Percentiles rank a stretch among this genome's conserved stretches.
Evolutionary conservation across 2,329 filamentous ascomycete species (phyloP).

Genomic region (Hypocrella siamensis): DNA sequence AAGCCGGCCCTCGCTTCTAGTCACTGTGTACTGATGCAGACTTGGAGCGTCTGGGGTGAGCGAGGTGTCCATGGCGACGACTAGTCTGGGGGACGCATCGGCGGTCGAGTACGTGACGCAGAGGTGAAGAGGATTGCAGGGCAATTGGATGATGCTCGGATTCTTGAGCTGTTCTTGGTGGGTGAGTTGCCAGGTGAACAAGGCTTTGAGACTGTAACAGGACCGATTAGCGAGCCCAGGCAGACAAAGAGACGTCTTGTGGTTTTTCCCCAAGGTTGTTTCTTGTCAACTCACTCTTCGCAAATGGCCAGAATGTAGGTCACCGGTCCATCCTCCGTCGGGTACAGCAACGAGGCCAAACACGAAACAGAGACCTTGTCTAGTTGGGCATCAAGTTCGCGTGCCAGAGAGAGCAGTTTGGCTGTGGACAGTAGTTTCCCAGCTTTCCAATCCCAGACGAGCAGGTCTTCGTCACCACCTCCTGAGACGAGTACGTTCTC

Average conservation of each 20-base stretch:
- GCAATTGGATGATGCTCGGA: constrained; percentile 31
- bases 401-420: constrained; percentile 30
- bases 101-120: constrained; percentile 11
- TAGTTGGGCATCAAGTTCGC: constrained; percentile 17
- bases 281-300: constrained; percentile 40
- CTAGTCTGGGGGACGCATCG: constrained; percentile 13
- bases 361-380: constrained; percentile 31
- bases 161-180: constrained; percentile 31
- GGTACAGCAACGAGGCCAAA: constrained; percentile 19
- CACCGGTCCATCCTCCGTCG: constrained; percentile 11
- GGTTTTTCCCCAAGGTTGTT: background rate
- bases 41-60: constrained; percentile 13
- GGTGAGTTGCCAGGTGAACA: constrained; percentile 48
- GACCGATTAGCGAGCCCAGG: background rate
- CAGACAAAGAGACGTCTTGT: background rate
- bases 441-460: constrained; percentile 67
- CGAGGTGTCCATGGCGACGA: constrained; percentile 24
- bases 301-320: constrained; percentile 32
- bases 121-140: constrained; percentile 50
- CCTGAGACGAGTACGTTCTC: constrained; percentile 63
- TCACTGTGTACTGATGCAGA: constrained; percentile 15
- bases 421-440: constrained; percentile 37
- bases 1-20: constrained; percentile 16
- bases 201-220: constrained; percentile 32
- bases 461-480: constrained; percentile 66